A percentile compares a stretch with the other conserved stretches of the same genome.
phyloP scores from a whole-genome alignment of 2,329 filamentous ascomycete genomes.

The Lecanicillium sp. region DNA sequence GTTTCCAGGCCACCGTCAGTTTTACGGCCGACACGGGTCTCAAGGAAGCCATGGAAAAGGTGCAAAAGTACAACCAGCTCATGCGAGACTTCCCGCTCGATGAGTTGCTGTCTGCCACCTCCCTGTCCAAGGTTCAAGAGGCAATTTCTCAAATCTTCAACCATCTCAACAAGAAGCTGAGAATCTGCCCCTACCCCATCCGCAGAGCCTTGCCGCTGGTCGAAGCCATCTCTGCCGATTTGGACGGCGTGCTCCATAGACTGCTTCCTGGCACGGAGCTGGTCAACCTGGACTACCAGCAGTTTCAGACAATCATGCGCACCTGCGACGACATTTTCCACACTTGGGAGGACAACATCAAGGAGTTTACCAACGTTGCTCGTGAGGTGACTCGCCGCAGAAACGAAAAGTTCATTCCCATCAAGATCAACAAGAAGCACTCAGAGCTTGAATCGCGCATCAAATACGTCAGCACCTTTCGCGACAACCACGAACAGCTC shows the following conservation, averaged over 20 bases:
- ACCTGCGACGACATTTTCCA: conserved; percentile 80
- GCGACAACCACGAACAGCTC: conserved; percentile 94
- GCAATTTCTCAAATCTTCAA: conserved; percentile 83
- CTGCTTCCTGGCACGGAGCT: conserved; percentile 80
- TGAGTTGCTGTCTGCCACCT: conserved; percentile 87
- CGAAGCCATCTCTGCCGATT: conserved; percentile 89
- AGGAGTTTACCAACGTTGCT: conserved; percentile 96
- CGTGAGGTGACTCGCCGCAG: conserved; percentile 88
- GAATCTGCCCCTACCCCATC: conserved; percentile 93
- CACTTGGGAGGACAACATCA: conserved; percentile 91
- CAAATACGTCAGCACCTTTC: conserved; percentile 90
- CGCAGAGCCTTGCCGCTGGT: conserved; percentile 87
- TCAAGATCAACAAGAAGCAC: conserved; percentile 88
- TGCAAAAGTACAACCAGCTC: conserved; percentile 97
- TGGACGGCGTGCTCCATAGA: conserved; percentile 80
- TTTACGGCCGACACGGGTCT: conserved; percentile 93
- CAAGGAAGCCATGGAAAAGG: conserved; percentile 91
- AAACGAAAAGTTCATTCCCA: conserved; percentile 97
- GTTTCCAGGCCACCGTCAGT: conserved; percentile 95
- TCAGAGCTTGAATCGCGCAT: conserved; percentile 83
- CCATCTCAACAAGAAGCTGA: conserved; percentile 96
- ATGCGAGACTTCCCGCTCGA: conserved; percentile 98
- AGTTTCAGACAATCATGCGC: conserved; percentile 81
- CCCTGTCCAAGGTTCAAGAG: conserved; percentile 80
- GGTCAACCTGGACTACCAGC: conserved; percentile 85